Evolutionary conservation across 192 early-diverging fungal genomes (phyloP).

Genomic region (Umbelopsis sp.): DNA sequence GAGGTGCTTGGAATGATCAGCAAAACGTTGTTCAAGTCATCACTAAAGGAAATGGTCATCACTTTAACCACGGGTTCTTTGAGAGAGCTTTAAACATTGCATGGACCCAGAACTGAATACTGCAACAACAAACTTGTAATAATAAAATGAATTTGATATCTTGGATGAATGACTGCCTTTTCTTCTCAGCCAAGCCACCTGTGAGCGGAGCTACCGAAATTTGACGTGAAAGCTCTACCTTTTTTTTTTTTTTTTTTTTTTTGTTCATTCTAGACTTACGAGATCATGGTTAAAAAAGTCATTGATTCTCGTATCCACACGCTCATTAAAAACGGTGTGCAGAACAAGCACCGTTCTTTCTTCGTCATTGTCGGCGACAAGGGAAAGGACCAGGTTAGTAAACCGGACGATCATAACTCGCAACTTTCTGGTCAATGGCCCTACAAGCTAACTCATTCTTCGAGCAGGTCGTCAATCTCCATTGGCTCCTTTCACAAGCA

Average conservation of each 20-base stretch:
- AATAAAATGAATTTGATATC: neutral
- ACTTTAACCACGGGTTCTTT: slow-evolving; percentile 21
- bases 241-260: slow-evolving; percentile 14
- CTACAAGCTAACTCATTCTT: neutral
- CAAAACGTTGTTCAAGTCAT: slow-evolving; percentile 29
- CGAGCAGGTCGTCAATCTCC: slow-evolving; percentile 87
- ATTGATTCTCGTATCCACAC: slow-evolving; percentile 95
- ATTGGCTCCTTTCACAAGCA: slow-evolving; percentile 94
- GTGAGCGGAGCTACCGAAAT: neutral
- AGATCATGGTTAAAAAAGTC: slow-evolving; percentile 76
- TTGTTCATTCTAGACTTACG: neutral
- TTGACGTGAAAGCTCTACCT: neutral
- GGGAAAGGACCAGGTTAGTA: slow-evolving; percentile 78
- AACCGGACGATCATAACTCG: neutral
- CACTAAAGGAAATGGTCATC: slow-evolving; percentile 6
- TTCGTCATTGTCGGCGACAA: slow-evolving; percentile 96
- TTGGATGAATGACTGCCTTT: neutral
- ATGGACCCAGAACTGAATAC: neutral
- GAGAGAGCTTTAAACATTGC: slow-evolving; percentile 20
- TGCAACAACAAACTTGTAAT: neutral
- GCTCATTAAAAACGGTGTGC: slow-evolving; percentile 91
- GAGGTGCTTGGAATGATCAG: neutral
- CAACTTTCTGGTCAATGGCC: neutral
- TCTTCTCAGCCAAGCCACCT: neutral
- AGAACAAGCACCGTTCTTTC: slow-evolving; percentile 89